Base-by-base conservation (phyloP, 2,329 filamentous ascomycete genomes). In the Stenocarpella maydis region DNA sequence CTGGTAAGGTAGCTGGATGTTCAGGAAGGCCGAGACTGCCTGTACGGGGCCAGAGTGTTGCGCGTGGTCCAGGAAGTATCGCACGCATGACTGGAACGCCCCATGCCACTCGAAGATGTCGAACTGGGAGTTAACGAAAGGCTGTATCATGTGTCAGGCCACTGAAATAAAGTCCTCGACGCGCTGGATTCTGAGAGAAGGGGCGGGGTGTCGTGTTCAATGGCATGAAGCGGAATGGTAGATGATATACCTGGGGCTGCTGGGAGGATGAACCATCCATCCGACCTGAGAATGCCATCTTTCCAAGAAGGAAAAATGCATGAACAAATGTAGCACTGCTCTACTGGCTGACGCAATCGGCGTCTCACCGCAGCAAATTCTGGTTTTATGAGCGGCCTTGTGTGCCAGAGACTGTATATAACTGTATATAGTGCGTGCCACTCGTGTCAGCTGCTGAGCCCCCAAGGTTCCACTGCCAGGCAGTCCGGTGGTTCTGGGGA, bases 41-140 rank as follows among this genome's bases (percentile, higher is more conserved):
- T 98, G 95, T 17, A 97, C 93, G 12, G 91, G 88, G 21, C 86
- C 87, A 72, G 90, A 92, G 79, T 97, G 91, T 78, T 98, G 95
- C 8, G 94, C 94, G 77, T 95, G 90, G 76, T 98, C 93, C 76
- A 98, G 84, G 77, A 98, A 99, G 82, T 95, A 98, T 69, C 89
- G 89, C 74, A 95, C 90, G 81, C 96, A 99, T 73, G 90, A 94
- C 80, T 96, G 91, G 79, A 97, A 97, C 70, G 92, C 91, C 12
- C 93, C 92, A 78, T 97, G 92, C 96, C 96, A 98, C 71, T 94
- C 92, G 78, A 98, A 91, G 73, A 98, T 92, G 79, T 95, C 92
- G 80, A 95, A 91, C 58, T 85, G 81, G 65, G 78, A 77, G 71
- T 84, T 81, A 71, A 82, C 78, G 71, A 85, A 84, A 8, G 82